Evolutionary conservation across 2,329 filamentous ascomycete genomes (phyloP), one percentile per base, ranked within the genome.

Genomic region (Aureobasidium melanogenum): DNA sequence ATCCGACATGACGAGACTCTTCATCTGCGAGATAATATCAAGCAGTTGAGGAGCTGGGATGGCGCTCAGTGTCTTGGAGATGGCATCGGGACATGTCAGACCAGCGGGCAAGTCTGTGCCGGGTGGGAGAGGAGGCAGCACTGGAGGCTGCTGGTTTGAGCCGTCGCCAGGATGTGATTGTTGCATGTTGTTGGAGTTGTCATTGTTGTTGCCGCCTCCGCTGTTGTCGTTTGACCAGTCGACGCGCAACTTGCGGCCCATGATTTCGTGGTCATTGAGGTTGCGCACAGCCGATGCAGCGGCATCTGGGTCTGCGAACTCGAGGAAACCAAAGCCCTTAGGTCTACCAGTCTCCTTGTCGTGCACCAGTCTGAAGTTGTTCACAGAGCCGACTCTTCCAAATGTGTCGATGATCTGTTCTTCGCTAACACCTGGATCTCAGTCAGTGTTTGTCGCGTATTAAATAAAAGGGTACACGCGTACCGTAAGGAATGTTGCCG

Each of bases 371-470:
- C 93, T 86, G 73, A 97, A 97, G 72, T 89, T 93, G 63, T 95
- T 81, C 1, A 97, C 93, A 66, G 92, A 89, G 62, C 94, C 94
- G 58, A 89, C 91, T 66, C 88, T 88, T 72, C 87, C 89, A 74
- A 97, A 95, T 64, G 96, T 96, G 68, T 97, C 90, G 71, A 88
- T 88, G 69, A 99, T 96, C 73, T 96, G 89, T 73, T 97, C 92
- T 77, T 99, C 94, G 32, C 91, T 96, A 66, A 97, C 86, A 65
- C 93, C 92, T 96, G 69, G 5, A 34, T 19, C 24, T 48, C 24
- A 8, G 10, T 59, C 44, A 46, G 44, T 10, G 10, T 52, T 36
- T 54, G 46, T 61, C 41, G 48, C 26, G 39, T 26, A 5, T 36
- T 5, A 12, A 36, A 5, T 41, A 58, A 34, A 17, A 38, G 30